Evolutionary conservation across 495 filamentous ascomycete genomes (phyloP), one percentile per base, ranked within the genome.

Genomic region (Penicillium manginii): DNA sequence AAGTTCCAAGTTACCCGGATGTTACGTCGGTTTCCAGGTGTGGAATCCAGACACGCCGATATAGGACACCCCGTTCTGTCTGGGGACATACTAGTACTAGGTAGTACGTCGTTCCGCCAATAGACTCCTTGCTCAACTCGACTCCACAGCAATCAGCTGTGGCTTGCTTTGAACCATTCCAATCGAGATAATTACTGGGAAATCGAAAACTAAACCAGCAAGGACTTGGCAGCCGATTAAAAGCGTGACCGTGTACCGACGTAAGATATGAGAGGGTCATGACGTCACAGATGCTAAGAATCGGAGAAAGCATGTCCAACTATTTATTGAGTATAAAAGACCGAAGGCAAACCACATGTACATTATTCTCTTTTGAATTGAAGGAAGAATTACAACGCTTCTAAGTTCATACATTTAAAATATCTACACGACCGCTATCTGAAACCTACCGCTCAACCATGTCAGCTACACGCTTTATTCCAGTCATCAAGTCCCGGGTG

Each of bases 161-260:
- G 40, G 17, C 45, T 47, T 47, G 45, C 3, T 26, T 26, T 47
- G 45, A 47, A 47, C 45, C 45, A 47, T 47, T 47, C 18, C 14
- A 45, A 10, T 45, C 17, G 17, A 17, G 17, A 10, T 21, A 3
- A 45, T 18, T n/a, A 45, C 42, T 21, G n/a, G 42, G 42, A 12
- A 21, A 29, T 29, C 26, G 40, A 45, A 69, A 50, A 33, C 48
- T 5, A 32, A 21, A 12, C 46, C 11, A 50, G 26, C 26, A 50
- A 45, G 48, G 21, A 2, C 15, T 22, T 51, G 17, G 47, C 29
- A 22, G 50, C 42, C 8, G 21, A 21, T 2, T 26, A 21, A 49
- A 47, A 18, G 6, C 45, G 57, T 73, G 68, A 71, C 61, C 52
- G 63, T 47, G 23, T 45, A 58, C 64, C 70, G 70, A 73, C 68